Percentiles rank a stretch among this genome's conserved stretches.
Conservation (phyloP, 371 early-diverging fungal species). For the Pancytospora philotis region DNA sequence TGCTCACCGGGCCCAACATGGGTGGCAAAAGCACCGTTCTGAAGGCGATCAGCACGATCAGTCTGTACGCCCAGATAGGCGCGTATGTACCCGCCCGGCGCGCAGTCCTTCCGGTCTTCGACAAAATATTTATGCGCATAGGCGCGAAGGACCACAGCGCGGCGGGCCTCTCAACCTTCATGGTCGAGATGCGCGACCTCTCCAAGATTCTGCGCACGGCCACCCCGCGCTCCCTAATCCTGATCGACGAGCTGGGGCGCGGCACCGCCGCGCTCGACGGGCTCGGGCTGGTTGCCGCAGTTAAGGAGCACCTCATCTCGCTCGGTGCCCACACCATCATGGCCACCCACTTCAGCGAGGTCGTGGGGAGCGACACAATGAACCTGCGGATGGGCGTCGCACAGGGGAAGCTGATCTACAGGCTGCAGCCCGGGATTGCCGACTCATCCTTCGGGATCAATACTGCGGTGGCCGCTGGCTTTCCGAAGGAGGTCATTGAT, state of each 20-base stretch:
- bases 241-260: constrained; percentile 89
- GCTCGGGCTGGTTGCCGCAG: constrained; percentile 84
- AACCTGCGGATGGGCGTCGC: constrained; percentile 44
- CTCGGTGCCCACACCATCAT: constrained; percentile 42
- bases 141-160: constrained; percentile 89
- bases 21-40: constrained; percentile 72
- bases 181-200: constrained; percentile 77
- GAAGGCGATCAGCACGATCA: constrained; percentile 72
- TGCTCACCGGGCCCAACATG: constrained; percentile 94
- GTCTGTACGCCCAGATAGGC: constrained; percentile 81
- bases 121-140: constrained; percentile 76
- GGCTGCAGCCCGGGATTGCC: constrained; percentile 65
- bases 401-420: constrained; percentile 50
- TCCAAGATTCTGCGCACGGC: constrained; percentile 69
- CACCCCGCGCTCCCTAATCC: constrained; percentile 67
- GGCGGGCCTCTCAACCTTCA: constrained; percentile 71
- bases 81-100: constrained; percentile 74
- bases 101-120: constrained; percentile 72
- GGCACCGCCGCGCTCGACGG: constrained; percentile 96
- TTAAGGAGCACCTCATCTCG: constrained; percentile 70
- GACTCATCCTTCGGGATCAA: constrained; percentile 94
- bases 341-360: constrained; percentile 67
- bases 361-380: constrained; percentile 63
- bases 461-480: constrained; percentile 82
- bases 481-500: constrained; percentile 64